These are phyloP conservation scores for Xylariaceae sp. DNA, from an alignment of 2,329 filamentous ascomycete genomes.

Conservation along the genomic window DNA sequence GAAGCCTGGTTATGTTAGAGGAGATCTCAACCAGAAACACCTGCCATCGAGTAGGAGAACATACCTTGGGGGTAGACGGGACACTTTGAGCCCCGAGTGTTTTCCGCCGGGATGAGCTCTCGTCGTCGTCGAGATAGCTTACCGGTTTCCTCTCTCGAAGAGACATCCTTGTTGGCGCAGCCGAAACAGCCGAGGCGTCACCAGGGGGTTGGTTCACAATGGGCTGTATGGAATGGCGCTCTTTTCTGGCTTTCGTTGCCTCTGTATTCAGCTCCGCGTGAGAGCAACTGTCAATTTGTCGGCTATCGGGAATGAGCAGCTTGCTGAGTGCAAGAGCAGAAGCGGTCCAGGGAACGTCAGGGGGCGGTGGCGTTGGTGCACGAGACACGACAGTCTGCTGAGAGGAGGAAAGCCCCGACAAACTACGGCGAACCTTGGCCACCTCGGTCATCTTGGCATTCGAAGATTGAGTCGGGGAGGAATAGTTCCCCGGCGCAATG, in stretches of 20 bases:
- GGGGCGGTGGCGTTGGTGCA: conserved; percentile 65
- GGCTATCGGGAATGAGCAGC: conserved; percentile 72
- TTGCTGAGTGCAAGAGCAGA: conserved; percentile 83
- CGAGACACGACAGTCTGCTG: conserved; percentile 35
- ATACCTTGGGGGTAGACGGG: conserved; percentile 44
- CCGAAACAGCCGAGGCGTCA: conserved; percentile 27
- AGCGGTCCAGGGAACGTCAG: conserved; percentile 80
- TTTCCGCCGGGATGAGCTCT: conserved; percentile 53
- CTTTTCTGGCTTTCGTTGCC: conserved; percentile 59
- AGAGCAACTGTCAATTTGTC: conserved; percentile 72
- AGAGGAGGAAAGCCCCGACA: conserved; percentile 52
- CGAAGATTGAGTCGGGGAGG: conserved; percentile 83
- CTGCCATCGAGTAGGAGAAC: background rate
- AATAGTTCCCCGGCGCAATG: conserved; percentile 68
- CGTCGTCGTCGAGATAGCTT: conserved; percentile 52
- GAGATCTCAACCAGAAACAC: too few relatives aligned
- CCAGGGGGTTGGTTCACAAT: conserved; percentile 33
- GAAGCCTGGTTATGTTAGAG: too few relatives aligned
- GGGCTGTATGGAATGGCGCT: conserved; percentile 57
- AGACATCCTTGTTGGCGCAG: conserved; percentile 63
- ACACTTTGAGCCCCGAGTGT: conserved; percentile 57
- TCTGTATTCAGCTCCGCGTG: conserved; percentile 76
- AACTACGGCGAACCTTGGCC: conserved; percentile 61
- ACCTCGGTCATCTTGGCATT: conserved; percentile 74
- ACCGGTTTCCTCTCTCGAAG: conserved; percentile 67